Conservation (phyloP, 495 filamentous ascomycete species). For the Hypoxylon fuscum region DNA sequence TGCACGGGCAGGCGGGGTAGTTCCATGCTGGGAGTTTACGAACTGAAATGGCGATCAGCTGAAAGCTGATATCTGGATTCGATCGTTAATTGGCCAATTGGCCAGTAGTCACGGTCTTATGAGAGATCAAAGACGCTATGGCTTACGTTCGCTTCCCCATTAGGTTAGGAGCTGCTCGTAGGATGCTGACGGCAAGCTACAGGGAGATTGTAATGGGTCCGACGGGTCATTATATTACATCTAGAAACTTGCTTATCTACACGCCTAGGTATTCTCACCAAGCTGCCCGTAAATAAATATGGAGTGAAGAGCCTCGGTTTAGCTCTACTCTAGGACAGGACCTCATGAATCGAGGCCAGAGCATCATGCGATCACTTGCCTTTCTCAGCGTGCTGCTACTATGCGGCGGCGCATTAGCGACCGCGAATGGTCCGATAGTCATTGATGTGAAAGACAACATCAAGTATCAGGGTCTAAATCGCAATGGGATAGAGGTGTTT, state of each 20-base stretch:
- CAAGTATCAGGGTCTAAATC: constrained; percentile 42
- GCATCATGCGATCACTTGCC: constrained; percentile 27
- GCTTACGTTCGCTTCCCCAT: background rate
- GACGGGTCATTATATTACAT: no score
- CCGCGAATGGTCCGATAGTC: constrained; percentile 19
- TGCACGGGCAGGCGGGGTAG: background rate
- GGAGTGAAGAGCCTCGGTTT: no score
- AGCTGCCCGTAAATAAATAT: no score
- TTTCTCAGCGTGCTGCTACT: constrained; percentile 25
- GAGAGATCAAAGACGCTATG: background rate
- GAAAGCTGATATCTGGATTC: background rate
- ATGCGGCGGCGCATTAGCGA: constrained; percentile 5
- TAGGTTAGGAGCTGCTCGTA: background rate
- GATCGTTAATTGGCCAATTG: constrained; percentile 6
- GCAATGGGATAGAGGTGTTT: constrained; percentile 54
- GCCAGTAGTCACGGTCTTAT: background rate
- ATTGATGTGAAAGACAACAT: constrained; percentile 30
- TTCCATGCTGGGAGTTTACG: background rate
- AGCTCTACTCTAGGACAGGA: no score
- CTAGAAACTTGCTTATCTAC: no score
- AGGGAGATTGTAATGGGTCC: no score
- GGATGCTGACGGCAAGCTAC: background rate
- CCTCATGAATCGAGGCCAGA: no score
- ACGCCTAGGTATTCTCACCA: no score
- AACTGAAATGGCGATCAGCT: background rate